These are phyloP conservation scores for Globisporangium lucens DNA, from an alignment of 352 stramenopile genomes.

Conservation along the genomic window DNA sequence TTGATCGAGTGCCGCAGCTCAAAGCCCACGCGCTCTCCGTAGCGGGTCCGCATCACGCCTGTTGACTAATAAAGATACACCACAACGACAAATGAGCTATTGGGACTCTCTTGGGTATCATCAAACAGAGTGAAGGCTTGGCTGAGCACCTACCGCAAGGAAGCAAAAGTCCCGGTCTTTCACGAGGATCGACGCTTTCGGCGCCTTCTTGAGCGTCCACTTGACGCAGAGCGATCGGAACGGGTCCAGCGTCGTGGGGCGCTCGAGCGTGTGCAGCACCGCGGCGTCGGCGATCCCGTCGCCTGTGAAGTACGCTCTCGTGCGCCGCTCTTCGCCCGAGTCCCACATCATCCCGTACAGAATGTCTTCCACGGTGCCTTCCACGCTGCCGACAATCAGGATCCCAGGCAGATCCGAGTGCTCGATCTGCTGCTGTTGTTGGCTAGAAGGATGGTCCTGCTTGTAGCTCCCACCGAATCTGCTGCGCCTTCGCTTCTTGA, in stretches of 20 bases:
- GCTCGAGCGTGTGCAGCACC: conserved; percentile 38
- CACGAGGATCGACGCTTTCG: conserved; percentile 31
- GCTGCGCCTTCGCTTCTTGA: conserved; percentile 24
- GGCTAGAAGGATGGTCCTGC: conserved; percentile 13
- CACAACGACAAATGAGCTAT: neutral
- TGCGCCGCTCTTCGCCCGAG: conserved; percentile 26
- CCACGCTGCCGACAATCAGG: conserved; percentile 35
- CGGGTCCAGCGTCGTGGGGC: conserved; percentile 25
- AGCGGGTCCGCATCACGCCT: conserved; percentile 27
- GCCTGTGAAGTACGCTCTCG: conserved; percentile 31
- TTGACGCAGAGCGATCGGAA: conserved; percentile 48
- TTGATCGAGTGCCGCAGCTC: conserved; percentile 58
- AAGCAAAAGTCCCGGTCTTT: conserved; percentile 57
- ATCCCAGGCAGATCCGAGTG: conserved; percentile 27
- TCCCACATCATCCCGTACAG: conserved; percentile 46
- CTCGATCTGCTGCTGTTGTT: conserved; percentile 9
- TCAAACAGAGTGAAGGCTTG: neutral
- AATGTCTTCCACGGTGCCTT: conserved; percentile 39
- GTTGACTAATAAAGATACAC: conserved; percentile 15
- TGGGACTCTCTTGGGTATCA: neutral
- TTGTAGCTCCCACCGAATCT: neutral
- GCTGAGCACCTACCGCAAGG: conserved; percentile 21
- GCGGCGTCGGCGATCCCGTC: conserved; percentile 43
- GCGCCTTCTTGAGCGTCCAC: conserved; percentile 39
- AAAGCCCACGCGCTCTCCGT: conserved; percentile 39